phyloP scores from a whole-genome alignment of 352 stramenopile species.

The Albugo laibachii region DNA sequence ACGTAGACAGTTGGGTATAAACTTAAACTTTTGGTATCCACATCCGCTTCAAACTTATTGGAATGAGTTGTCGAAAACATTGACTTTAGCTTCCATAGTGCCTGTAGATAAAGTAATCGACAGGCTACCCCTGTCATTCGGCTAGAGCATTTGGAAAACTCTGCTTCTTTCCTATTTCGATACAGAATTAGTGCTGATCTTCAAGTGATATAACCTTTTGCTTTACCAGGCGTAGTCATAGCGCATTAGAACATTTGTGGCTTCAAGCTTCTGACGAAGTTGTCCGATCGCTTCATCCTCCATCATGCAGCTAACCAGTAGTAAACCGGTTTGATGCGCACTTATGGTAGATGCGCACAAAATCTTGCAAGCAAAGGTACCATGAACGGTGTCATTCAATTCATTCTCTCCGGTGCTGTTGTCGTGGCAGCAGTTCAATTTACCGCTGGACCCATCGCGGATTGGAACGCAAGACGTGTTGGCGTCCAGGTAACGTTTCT shows the following conservation, averaged over 20 bases:
- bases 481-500: slow-evolving; percentile 20
- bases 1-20: slow-evolving; percentile 7
- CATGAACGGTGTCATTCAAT: slow-evolving; percentile 63
- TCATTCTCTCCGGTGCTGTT: slow-evolving; percentile 42
- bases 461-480: slow-evolving; percentile 62
- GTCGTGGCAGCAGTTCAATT: slow-evolving; percentile 47
- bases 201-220: neutral
- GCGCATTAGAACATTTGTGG: slow-evolving; percentile 35
- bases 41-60: too few species aligned
- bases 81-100: neutral
- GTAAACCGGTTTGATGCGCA: neutral
- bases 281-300: neutral
- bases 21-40: too few species aligned
- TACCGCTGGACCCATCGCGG: slow-evolving; percentile 33
- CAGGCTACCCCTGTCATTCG: slow-evolving; percentile 37
- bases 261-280: slow-evolving; percentile 3
- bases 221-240: slow-evolving; percentile 70
- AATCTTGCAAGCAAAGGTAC: neutral
- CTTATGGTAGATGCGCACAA: neutral
- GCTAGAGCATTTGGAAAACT: slow-evolving; percentile 25
- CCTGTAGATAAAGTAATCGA: slow-evolving; percentile 35
- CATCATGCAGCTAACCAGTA: neutral
- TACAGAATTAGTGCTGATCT: neutral
- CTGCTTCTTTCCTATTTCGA: slow-evolving; percentile 27
- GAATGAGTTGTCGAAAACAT: too few species aligned